phyloP scores from a whole-genome alignment of 306 rosid genomes.

The Senna tora region DNA sequence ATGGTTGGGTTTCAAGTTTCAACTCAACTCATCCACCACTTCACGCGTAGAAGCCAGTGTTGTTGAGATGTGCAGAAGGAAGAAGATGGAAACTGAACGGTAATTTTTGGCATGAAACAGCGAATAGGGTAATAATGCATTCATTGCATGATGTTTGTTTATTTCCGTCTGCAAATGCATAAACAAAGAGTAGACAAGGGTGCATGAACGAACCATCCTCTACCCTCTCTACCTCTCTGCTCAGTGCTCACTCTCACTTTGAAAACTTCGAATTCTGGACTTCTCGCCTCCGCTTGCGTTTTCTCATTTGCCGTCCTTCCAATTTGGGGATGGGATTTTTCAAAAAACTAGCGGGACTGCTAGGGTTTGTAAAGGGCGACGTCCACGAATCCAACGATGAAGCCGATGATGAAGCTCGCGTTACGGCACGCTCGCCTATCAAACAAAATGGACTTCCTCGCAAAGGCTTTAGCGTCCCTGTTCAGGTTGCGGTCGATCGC shows the following conservation, averaged over 20 bases:
- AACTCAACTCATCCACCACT: no score
- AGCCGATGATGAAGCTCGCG: slow-evolving; percentile 44
- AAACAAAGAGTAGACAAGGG: neutral
- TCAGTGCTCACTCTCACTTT: neutral
- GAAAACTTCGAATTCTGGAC: neutral
- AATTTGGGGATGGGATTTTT: slow-evolving; percentile 51
- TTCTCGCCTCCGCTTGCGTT: neutral
- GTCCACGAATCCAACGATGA: slow-evolving; percentile 52
- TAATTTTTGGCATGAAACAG: no score
- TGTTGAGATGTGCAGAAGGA: no score
- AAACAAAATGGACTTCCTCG: slow-evolving; percentile 63
- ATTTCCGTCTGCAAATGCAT: neutral
- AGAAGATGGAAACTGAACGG: no score
- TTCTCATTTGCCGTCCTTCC: neutral
- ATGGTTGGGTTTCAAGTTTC: no score
- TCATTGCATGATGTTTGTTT: neutral
- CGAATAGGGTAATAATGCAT: no score
- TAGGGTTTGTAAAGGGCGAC: slow-evolving; percentile 68
- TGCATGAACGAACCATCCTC: neutral
- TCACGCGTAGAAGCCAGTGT: no score
- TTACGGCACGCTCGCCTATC: slow-evolving; percentile 33
- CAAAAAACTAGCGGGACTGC: slow-evolving; percentile 48
- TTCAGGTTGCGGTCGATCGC: slow-evolving; percentile 63
- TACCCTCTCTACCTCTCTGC: neutral
- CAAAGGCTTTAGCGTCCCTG: slow-evolving; percentile 69